A percentile compares a stretch with the other conserved stretches of the same genome.
Evolutionary conservation across 2,329 filamentous ascomycete genomes (phyloP).

Genomic region (Claviceps sp.): DNA sequence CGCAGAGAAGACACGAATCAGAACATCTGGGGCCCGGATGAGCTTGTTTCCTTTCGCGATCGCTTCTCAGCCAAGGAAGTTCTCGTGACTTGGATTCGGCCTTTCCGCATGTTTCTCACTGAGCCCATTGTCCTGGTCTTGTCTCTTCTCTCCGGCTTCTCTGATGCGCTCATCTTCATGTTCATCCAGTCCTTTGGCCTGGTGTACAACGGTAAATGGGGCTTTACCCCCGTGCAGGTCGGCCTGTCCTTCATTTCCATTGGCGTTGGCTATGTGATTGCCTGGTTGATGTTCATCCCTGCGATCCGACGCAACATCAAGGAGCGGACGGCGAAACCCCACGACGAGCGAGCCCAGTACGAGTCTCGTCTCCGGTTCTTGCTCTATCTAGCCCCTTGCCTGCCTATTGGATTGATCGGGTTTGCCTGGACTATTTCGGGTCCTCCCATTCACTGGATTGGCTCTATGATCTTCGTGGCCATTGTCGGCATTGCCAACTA

Average conservation of each 20-base stretch:
- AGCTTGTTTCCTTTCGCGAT: constrained; percentile 47
- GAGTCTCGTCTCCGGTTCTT: constrained; percentile 55
- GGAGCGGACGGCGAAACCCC: constrained; percentile 34
- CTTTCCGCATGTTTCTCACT: constrained; percentile 60
- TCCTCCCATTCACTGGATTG: constrained; percentile 53
- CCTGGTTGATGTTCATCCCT: constrained; percentile 46
- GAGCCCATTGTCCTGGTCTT: constrained; percentile 62
- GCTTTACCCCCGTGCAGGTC: constrained; percentile 41
- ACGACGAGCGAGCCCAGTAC: constrained; percentile 49
- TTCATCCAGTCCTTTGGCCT: constrained; percentile 59
- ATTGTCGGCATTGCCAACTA: constrained; percentile 64
- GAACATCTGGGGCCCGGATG: constrained; percentile 60
- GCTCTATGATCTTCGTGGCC: constrained; percentile 48
- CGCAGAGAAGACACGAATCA: constrained; percentile 45
- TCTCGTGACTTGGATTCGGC: constrained; percentile 43
- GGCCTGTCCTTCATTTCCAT: constrained; percentile 54
- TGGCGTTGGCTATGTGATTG: constrained; percentile 51
- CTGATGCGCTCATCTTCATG: constrained; percentile 65
- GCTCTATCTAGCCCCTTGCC: constrained; percentile 44
- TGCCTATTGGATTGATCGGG: constrained; percentile 55
- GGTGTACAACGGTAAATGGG: constrained; percentile 52
- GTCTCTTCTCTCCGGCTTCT: constrained; percentile 59
- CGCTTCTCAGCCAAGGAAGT: constrained; percentile 47
- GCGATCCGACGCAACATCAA: constrained; percentile 40
- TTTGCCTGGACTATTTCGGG: constrained; percentile 58